Percentiles rank a stretch among this genome's conserved stretches.
phyloP scores from a whole-genome alignment of 352 stramenopile genomes.

The Phytophthora sp. region DNA sequence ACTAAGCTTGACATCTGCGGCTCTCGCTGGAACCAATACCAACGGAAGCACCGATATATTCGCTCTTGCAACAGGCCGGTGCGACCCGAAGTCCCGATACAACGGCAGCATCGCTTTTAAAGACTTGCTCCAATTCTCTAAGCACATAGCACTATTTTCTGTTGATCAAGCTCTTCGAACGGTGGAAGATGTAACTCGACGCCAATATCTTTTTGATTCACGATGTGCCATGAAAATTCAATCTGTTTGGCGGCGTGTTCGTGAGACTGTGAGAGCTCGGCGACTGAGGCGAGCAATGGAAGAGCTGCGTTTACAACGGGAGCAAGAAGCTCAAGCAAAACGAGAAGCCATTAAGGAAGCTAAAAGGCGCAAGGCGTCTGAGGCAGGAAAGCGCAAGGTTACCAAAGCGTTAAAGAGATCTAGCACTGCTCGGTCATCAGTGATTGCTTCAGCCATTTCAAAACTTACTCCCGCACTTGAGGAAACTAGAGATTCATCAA shows the following conservation, averaged over 20 bases:
- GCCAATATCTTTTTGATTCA: conserved; percentile 51
- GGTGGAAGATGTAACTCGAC: conserved; percentile 61
- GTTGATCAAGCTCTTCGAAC: conserved; percentile 68
- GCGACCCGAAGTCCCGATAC: conserved; percentile 20
- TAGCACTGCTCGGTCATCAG: conserved; percentile 9
- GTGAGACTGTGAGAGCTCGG: conserved; percentile 44
- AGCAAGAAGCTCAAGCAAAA: conserved; percentile 44
- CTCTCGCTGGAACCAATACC: neutral
- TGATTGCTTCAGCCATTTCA: conserved; percentile 11
- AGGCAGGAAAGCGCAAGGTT: conserved; percentile 21
- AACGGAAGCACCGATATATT: conserved; percentile 42
- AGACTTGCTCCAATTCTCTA: conserved; percentile 69
- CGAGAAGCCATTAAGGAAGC: conserved; percentile 28
- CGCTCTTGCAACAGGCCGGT: conserved; percentile 30
- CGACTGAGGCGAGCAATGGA: conserved; percentile 53
- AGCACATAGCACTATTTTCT: conserved; percentile 70
- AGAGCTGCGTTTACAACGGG: conserved; percentile 46
- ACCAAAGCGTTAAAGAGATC: conserved; percentile 26
- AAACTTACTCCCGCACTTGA: conserved; percentile 3
- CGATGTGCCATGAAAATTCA: conserved; percentile 71
- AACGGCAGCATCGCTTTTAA: conserved; percentile 52
- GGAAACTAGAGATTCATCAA: neutral
- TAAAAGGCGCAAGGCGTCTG: conserved; percentile 30
- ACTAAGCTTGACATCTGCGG: conserved; percentile 29
- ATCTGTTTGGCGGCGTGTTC: conserved; percentile 58